Base-by-base conservation (phyloP, 306 rosid genomes). In the Mucuna pruriens region DNA sequence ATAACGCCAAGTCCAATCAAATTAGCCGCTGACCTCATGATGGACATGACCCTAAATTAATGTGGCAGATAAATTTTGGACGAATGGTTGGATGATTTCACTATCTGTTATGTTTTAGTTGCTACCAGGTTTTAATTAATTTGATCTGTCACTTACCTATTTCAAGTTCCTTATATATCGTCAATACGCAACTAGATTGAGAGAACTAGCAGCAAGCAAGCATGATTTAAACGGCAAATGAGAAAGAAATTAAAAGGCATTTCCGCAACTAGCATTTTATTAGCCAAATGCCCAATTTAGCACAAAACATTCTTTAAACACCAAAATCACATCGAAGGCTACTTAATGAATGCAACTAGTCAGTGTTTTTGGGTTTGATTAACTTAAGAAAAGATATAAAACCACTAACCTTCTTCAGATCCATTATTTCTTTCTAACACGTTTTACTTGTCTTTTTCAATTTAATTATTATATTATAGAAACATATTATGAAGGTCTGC, bases 11-110 rank as follows among this genome's bases (percentile, higher is more conserved):
- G 39, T 38, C 46, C 45, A 75, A 61, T 75, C 45, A 75, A 38
- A 26, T 44, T 16, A 25, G 40, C 44, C 45, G 10, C 6, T 23
- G 79, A 81, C 65, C 57, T 57, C 38, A 38, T 63, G 58, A 54
- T 54, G 61, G 61, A 65, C 62, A 52, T 74, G 69, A 81, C 85
- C 80, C 75, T 39, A 38, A 74, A 54, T 65, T 81, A 65, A 74
- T 74, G 80, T 62, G 60, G 70, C 80, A 74, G 75, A 74, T 74
- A 39, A 64, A 63, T 9, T 31, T 61, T 34, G 57, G 79, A 80
- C 48, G 79, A 60, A 73, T 63, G 80, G 84, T 73, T 49, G 74
- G 75, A 81, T 81, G 74, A 55, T 22, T 70, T 70, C 77, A 79
- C 77, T 42, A 29, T 69, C 26, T 34, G 15, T 48, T 48, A 26